phyloP scores from a whole-genome alignment of 108 stramenopile species.

The Cyclotella baltica region DNA sequence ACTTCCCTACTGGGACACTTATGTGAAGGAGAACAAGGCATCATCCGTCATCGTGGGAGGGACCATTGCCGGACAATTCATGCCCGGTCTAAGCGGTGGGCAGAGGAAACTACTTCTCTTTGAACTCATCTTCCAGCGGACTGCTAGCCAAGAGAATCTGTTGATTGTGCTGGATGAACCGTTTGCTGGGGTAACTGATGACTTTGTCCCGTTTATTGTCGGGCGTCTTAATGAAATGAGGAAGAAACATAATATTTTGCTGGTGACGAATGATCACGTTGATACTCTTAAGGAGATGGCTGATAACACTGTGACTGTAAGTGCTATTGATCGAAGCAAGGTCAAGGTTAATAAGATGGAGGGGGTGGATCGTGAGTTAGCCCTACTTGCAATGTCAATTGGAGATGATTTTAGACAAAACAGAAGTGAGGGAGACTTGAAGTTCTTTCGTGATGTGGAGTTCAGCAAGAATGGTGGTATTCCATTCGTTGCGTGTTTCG shows the following conservation, averaged over 20 bases:
- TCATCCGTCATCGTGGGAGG: constrained; percentile 63
- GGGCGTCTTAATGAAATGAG: constrained; percentile 61
- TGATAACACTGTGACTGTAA: constrained; percentile 72
- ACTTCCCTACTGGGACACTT: constrained; percentile 79
- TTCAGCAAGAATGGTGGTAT: constrained; percentile 53
- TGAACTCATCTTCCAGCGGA: constrained; percentile 73
- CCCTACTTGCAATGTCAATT: constrained; percentile 59
- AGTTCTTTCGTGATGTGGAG: constrained; percentile 74
- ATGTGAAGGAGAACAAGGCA: constrained; percentile 63
- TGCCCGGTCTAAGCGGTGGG: constrained; percentile 70
- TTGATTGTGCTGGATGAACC: constrained; percentile 74
- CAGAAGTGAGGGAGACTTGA: constrained; percentile 49
- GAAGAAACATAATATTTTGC: constrained; percentile 65
- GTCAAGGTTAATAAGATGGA: constrained; percentile 61
- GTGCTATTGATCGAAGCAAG: constrained; percentile 66
- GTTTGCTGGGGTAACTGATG: constrained; percentile 78
- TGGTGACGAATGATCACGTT: constrained; percentile 84
- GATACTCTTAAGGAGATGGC: constrained; percentile 64
- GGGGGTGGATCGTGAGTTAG: constrained; percentile 57
- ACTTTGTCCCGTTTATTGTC: constrained; percentile 75
- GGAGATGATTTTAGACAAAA: constrained; percentile 58
- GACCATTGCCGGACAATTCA: constrained; percentile 78
- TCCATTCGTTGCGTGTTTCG: constrained; percentile 51
- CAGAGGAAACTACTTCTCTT: constrained; percentile 74
- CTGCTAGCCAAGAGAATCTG: constrained; percentile 49